Evolutionary conservation across 1,284 basidiomycete species (phyloP).

Genomic region (Cryptococcus sp.): DNA sequence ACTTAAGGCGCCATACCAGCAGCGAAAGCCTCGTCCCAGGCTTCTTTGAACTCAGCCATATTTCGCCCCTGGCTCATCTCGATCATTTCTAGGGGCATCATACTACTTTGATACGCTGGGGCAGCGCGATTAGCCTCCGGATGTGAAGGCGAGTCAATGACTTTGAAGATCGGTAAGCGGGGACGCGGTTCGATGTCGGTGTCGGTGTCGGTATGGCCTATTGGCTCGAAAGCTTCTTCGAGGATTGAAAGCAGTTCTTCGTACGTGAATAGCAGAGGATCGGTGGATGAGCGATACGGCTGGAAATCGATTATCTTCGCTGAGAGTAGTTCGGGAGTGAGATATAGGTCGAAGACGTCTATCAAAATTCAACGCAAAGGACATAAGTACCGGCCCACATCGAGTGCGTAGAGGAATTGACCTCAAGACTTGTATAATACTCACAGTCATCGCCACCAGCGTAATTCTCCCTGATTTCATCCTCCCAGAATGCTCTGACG

Average conservation of each 20-base stretch:
- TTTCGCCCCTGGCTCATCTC: slow-evolving; percentile 71
- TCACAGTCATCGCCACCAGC: slow-evolving; percentile 66
- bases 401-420: too few relatives aligned
- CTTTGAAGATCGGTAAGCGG: slow-evolving; percentile 60
- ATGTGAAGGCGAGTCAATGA: slow-evolving; percentile 72
- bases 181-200: neutral
- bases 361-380: slow-evolving; percentile 1
- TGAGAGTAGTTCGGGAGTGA: slow-evolving; percentile 72
- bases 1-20: slow-evolving; percentile 26
- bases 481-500: slow-evolving; percentile 67
- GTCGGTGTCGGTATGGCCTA: slow-evolving; percentile 4
- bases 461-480: slow-evolving; percentile 65
- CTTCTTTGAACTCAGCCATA: slow-evolving; percentile 66
- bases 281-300: slow-evolving; percentile 80
- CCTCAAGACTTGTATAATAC: slow-evolving; percentile 33
- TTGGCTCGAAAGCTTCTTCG: slow-evolving; percentile 24
- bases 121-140: slow-evolving; percentile 66
- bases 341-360: slow-evolving; percentile 85
- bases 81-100: slow-evolving; percentile 87
- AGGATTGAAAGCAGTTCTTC: slow-evolving; percentile 65
- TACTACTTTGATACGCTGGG: slow-evolving; percentile 81
- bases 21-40: slow-evolving; percentile 43
- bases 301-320: slow-evolving; percentile 88
- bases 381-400: neutral
- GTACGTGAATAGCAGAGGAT: slow-evolving; percentile 82